Base-by-base conservation (phyloP, 2,329 filamentous ascomycete genomes). In the Pezicula carpinea region DNA sequence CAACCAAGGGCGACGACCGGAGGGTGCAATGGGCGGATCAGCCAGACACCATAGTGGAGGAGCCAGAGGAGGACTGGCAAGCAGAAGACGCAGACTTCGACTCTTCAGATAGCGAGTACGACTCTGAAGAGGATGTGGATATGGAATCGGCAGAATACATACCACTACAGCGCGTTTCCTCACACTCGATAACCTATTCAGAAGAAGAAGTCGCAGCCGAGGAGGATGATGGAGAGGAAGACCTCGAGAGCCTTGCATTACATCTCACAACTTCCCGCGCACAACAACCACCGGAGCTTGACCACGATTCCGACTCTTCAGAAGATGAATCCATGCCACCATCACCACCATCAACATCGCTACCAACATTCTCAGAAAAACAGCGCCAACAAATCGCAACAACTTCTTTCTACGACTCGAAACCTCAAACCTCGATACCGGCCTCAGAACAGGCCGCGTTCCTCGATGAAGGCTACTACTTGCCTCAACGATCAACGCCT, bases 301-400 rank as follows among this genome's bases (percentile, higher is more conserved):
- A 83, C 55, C 74, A 80, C 53, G 85, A 89, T 62, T 79, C 77
- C 51, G 84, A 74, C 44, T 82, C 80, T 2, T 83, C 81, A 48
- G 85, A 89, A 58, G 86, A 90, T 67, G 83, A 87, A 56, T 70
- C 75, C 40, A 72, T 88, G 80, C 87, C 87, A 6, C 84, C 83
- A 17, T 62, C 63, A 26, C 62, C 63, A 29, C 60, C 63, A n/a
- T 56, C 57, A n/a, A 46, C 53, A 41, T 22, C 75, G 31, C 69
- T 89, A 44, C 72, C 79, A 50, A 68, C 74, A 34, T 86, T 89
- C 61, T 70, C 76, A 39, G 73, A 79, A 58, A 79, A 83, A 71
- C 71, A 80, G 59, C 55, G 62, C 53, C 54, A 66, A 47, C 55
- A 66, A 48, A 66, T 71, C 50, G 66, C 66, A 23, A 67, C 68